Conservation (phyloP, 192 early-diverging fungal species). For the Coemansia sp. region DNA sequence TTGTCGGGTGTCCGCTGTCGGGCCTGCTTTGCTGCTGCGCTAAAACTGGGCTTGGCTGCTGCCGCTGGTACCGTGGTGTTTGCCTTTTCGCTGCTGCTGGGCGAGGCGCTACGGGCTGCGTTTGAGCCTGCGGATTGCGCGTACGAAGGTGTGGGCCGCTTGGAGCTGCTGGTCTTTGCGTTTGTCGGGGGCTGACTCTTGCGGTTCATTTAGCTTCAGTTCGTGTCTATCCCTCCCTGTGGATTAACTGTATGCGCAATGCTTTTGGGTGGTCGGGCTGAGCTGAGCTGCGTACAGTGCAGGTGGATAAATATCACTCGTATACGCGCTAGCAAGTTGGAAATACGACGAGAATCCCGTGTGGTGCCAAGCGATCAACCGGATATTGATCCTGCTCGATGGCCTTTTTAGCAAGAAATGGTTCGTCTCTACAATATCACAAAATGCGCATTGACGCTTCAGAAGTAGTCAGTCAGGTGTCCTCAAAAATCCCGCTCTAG, state of each 20-base stretch:
- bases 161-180: conserved; percentile 49
- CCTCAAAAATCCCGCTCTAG: background rate
- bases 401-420: conserved; percentile 11
- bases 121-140: conserved; percentile 41
- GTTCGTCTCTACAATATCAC: conserved; percentile 37
- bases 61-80: conserved; percentile 15
- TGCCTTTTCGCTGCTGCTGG: conserved; percentile 18
- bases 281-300: background rate
- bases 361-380: conserved; percentile 1
- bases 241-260: background rate
- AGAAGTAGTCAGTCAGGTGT: background rate
- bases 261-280: background rate
- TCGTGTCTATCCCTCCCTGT: conserved; percentile 7
- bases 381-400: conserved; percentile 8
- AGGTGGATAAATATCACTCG: background rate
- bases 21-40: conserved; percentile 38
- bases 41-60: conserved; percentile 21
- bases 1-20: conserved; percentile 31
- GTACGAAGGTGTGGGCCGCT: conserved; percentile 44
- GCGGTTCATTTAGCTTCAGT: conserved; percentile 51
- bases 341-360: background rate
- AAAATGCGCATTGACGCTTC: background rate
- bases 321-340: background rate
- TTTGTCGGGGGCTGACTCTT: conserved; percentile 42
- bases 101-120: conserved; percentile 9